These are phyloP conservation scores for Gaillardinia entomophila DNA, from an alignment of 805 yeast genomes.

Conservation along the genomic window DNA sequence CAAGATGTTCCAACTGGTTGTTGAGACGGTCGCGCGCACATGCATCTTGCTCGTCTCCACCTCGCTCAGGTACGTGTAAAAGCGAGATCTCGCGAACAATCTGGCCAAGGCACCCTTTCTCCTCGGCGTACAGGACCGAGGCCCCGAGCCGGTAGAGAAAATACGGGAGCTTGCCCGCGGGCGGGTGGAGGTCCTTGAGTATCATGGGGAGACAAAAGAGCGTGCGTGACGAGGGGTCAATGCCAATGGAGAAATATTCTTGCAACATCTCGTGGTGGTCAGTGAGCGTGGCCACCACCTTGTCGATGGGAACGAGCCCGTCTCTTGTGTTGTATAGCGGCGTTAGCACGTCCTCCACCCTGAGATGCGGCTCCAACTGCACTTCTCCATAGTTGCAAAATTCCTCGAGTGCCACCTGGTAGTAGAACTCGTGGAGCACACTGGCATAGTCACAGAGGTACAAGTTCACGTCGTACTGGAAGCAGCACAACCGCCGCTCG, in stretches of 20 bases:
- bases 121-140: slow-evolving; percentile 60
- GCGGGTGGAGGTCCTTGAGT: slow-evolving; percentile 57
- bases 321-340: slow-evolving; percentile 24
- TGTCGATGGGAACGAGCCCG: slow-evolving; percentile 10
- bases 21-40: slow-evolving; percentile 14
- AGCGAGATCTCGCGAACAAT: slow-evolving; percentile 65
- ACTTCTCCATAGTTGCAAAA: slow-evolving; percentile 73
- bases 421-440: slow-evolving; percentile 62
- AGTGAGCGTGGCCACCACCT: slow-evolving; percentile 13
- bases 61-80: slow-evolving; percentile 71
- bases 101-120: slow-evolving; percentile 60
- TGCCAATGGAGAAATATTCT: slow-evolving; percentile 79
- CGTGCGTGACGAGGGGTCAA: too few relatives aligned
- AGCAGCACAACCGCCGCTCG: slow-evolving; percentile 62
- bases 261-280: slow-evolving; percentile 69
- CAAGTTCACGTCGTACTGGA: slow-evolving; percentile 77
- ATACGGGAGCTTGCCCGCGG: slow-evolving; percentile 55
- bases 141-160: slow-evolving; percentile 60
- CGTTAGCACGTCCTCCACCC: slow-evolving; percentile 27
- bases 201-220: slow-evolving; percentile 80
- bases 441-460: slow-evolving; percentile 78
- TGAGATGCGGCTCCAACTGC: slow-evolving; percentile 15
- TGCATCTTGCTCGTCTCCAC: slow-evolving; percentile 7
- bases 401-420: slow-evolving; percentile 72
- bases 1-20: slow-evolving; percentile 44